These are phyloP conservation scores for Fonsecaea pugnacius DNA, from an alignment of 2,329 filamentous ascomycete genomes.

Conservation along the genomic window DNA sequence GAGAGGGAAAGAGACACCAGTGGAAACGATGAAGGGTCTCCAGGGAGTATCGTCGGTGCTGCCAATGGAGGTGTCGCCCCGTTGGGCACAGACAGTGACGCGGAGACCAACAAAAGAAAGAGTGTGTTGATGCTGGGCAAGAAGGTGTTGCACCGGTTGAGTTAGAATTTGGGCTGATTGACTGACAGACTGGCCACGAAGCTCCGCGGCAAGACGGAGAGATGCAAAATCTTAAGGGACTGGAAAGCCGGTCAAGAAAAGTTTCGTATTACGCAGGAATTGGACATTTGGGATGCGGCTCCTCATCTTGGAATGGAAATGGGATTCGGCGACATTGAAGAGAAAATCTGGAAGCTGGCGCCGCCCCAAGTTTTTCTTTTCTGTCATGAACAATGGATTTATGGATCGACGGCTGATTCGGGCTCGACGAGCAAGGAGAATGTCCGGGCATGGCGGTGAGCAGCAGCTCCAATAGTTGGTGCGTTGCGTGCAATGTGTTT, in stretches of 20 bases:
- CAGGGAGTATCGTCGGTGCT: neutral
- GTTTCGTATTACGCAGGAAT: neutral
- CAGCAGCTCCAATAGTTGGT: neutral
- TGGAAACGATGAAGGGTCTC: neutral
- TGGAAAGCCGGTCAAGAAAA: neutral
- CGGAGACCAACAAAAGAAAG: slow-evolving; percentile 41
- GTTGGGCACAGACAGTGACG: slow-evolving; percentile 23
- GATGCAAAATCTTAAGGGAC: neutral
- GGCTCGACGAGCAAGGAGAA: neutral
- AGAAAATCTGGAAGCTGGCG: neutral
- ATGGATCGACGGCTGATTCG: neutral
- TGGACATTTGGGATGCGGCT: neutral
- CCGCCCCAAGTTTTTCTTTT: neutral
- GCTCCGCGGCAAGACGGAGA: neutral
- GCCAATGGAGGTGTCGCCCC: neutral
- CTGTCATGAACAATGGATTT: neutral
- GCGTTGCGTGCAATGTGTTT: neutral
- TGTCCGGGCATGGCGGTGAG: neutral
- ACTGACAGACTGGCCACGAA: neutral
- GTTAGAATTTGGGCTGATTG: slow-evolving; percentile 23
- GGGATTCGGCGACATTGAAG: neutral
- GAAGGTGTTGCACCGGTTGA: slow-evolving; percentile 47
- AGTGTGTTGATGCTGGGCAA: slow-evolving; percentile 49
- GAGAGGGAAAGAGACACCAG: slow-evolving; percentile 6
- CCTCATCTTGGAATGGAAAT: neutral